Base-by-base conservation (phyloP, 2,329 filamentous ascomycete genomes). In the Grosmannia serpens region DNA sequence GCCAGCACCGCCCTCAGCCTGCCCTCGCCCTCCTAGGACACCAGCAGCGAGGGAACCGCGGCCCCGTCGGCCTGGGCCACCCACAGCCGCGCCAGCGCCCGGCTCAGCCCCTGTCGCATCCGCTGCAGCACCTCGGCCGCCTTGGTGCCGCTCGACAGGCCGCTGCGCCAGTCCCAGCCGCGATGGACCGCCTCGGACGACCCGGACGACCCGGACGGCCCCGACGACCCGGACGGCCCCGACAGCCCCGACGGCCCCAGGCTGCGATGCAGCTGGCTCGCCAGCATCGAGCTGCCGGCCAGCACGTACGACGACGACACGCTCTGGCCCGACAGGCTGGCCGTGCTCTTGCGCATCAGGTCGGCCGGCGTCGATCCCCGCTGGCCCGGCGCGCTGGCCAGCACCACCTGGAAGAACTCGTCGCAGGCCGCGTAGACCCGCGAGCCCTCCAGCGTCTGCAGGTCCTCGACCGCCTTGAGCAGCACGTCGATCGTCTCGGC, bases 401-500 rank as follows among this genome's bases (percentile, higher is more conserved):
- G 74, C 7, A 91, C 87, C 1, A 90, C 82, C 61, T 82, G 75
- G 67, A 95, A 84, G 67, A 91, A 92, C 66, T 90, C 87, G 63
- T 90, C 86, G 67, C 87, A 89, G 27, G 87, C 84, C 0, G 78
- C 74, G 67, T 86, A 90, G 9, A 95, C 85, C 55, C 86, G 81
- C 22, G 82, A 79, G 7, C 85, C 80, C 6, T 33, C 33, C 20
- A 94, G 86, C 0, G 88, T 88, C 69, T 92, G 79, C 20, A 92
- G 74, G 68, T 94, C 89, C 70, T 94, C 89, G 56, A 91, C 80
- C 1, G 88, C 87, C 63, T 88, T 87, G 60, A 94, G 82, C 27
- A 94, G 76, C 22, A 79, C 79, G 64, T 90, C 86, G 65, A 92
- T 85, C 67, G 95, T 88, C 22, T 83, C 77, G 7, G 87, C 78